phyloP scores from a whole-genome alignment of 2,329 filamentous ascomycete genomes.

The Hortaea werneckii region DNA sequence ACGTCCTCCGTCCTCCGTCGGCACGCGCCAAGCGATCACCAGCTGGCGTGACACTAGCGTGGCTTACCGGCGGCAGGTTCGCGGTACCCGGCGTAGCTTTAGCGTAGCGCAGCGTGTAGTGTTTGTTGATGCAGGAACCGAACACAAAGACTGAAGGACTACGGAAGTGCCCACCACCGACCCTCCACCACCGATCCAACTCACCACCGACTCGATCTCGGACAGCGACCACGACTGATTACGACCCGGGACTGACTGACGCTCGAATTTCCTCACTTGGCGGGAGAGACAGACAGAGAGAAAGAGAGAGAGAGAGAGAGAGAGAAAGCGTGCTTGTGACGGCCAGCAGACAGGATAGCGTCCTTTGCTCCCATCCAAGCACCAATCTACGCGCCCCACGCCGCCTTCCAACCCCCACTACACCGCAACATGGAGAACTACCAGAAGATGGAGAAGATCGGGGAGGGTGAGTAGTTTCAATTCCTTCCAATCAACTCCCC shows the following conservation, averaged over 20 bases:
- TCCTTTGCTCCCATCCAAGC: not conserved
- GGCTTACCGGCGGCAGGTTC: not conserved
- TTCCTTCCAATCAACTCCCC: not conserved
- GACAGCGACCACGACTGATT: not conserved
- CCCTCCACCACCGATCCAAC: not conserved
- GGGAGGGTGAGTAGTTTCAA: slow-evolving; percentile 58
- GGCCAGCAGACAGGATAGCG: slow-evolving; percentile 3
- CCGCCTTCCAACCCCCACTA: not conserved
- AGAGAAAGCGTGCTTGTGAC: not conserved
- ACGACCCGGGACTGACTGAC: too few relatives aligned
- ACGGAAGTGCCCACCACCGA: not conserved
- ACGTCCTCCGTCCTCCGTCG: too few relatives aligned
- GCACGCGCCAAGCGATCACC: not conserved
- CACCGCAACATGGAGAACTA: slow-evolving; percentile 71
- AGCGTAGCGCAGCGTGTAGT: not conserved
- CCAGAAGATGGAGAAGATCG: slow-evolving; percentile 92
- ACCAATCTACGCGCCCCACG: not conserved
- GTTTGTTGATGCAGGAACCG: not conserved
- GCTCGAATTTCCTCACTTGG: too few relatives aligned
- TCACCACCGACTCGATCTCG: not conserved
- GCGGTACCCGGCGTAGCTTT: not conserved
- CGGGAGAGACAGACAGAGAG: not conserved
- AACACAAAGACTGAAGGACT: not conserved
- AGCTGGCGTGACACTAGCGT: too few relatives aligned
- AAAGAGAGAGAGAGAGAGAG: not conserved